These are phyloP conservation scores for Fusarium virguliforme DNA, from an alignment of 2,329 filamentous ascomycete species.

Conservation along the genomic window DNA sequence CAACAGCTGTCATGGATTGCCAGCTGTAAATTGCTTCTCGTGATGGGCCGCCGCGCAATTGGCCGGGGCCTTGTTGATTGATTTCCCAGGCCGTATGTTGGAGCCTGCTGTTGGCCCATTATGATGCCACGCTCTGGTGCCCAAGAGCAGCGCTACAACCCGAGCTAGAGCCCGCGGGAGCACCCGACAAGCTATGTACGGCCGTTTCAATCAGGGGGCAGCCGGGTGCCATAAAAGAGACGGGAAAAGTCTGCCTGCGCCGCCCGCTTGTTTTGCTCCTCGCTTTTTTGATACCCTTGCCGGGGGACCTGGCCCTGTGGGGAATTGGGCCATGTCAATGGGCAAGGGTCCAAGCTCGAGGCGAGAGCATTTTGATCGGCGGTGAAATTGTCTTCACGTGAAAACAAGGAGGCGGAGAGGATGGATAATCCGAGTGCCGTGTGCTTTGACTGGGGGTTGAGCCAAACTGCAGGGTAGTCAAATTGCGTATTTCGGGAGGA, in stretches of 20 bases:
- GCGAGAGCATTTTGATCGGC: slow-evolving; percentile 7
- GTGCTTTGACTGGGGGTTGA: neutral
- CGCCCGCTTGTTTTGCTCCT: neutral
- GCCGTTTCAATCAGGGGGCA: slow-evolving; percentile 12
- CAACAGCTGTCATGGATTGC: slow-evolving; percentile 8
- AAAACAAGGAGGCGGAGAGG: neutral
- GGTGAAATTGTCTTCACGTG: slow-evolving; percentile 23
- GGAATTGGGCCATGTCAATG: slow-evolving; percentile 8
- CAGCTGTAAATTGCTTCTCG: slow-evolving; percentile 10
- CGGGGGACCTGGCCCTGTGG: neutral
- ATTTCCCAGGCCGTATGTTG: slow-evolving; percentile 34
- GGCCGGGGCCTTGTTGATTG: slow-evolving; percentile 25
- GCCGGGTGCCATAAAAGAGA: neutral
- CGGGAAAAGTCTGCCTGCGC: neutral
- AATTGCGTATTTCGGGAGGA: slow-evolving; percentile 6
- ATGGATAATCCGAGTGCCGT: slow-evolving; percentile 12
- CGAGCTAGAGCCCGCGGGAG: slow-evolving; percentile 15
- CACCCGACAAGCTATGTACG: slow-evolving; percentile 16
- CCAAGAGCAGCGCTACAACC: slow-evolving; percentile 13
- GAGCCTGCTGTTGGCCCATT: slow-evolving; percentile 27
- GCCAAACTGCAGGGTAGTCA: slow-evolving; percentile 4
- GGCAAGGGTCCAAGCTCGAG: slow-evolving; percentile 1
- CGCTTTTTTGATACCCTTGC: neutral
- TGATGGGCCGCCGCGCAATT: slow-evolving; percentile 27
- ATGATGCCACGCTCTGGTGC: slow-evolving; percentile 37